These are phyloP conservation scores for Lipomyces starkeyi DNA, from an alignment of 805 yeast genomes.

Conservation along the genomic window DNA sequence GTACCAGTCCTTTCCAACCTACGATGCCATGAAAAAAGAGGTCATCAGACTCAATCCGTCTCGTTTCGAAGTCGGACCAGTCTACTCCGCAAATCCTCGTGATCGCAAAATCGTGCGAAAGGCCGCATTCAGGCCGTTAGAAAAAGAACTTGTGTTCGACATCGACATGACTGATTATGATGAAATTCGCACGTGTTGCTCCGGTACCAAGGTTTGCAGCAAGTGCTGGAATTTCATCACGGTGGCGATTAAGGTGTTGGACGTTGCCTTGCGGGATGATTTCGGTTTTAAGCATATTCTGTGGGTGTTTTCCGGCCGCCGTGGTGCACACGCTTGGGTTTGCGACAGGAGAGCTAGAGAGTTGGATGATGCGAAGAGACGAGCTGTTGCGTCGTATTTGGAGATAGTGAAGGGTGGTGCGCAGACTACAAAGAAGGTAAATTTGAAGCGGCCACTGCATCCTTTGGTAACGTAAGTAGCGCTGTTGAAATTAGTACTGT, in stretches of 20 bases:
- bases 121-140: constrained; percentile 75
- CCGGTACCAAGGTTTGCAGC: constrained; percentile 79
- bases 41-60: constrained; percentile 79
- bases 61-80: constrained; percentile 94
- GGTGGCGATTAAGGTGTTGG: constrained; percentile 78
- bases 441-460: constrained; percentile 79
- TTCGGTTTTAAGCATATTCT: constrained; percentile 85
- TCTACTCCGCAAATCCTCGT: constrained; percentile 85
- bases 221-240: constrained; percentile 95
- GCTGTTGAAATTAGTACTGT: neutral
- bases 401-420: constrained; percentile 64
- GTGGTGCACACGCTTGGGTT: constrained; percentile 99
- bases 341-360: constrained; percentile 82
- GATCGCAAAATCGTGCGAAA: constrained; percentile 79
- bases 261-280: constrained; percentile 75
- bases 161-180: constrained; percentile 98
- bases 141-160: constrained; percentile 92
- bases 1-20: constrained; percentile 72
- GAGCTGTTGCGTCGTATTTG: constrained; percentile 82
- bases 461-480: constrained; percentile 61
- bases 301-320: constrained; percentile 98
- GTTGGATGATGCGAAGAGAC: constrained; percentile 73
- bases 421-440: constrained; percentile 55
- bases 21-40: constrained; percentile 77
- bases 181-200: constrained; percentile 89